phyloP scores from a whole-genome alignment of 2,329 filamentous ascomycete species.

The Phyllosticta citribraziliensis region DNA sequence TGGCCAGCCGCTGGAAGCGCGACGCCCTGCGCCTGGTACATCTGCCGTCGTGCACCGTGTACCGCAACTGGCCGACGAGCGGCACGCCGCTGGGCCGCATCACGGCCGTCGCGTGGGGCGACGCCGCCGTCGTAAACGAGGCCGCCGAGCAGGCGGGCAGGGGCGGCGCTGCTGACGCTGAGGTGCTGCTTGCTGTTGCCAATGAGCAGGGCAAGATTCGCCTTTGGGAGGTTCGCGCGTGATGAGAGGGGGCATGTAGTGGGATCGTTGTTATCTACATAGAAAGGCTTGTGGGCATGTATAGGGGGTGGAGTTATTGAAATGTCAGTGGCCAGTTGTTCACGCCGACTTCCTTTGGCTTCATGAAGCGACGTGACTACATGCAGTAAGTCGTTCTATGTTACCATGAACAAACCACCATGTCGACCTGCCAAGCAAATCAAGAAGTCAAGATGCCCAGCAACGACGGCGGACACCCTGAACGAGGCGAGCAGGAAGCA shows the following conservation, averaged over 20 bases:
- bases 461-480: too few relatives aligned
- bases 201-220: constrained; percentile 84
- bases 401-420: too few relatives aligned
- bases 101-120: constrained; percentile 44
- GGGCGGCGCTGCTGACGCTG: constrained; percentile 16
- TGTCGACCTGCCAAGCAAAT: too few relatives aligned
- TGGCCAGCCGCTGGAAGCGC: constrained; percentile 78
- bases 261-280: too few relatives aligned
- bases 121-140: constrained; percentile 36
- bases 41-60: constrained; percentile 84
- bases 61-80: constrained; percentile 91
- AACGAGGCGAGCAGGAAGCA: too few relatives aligned
- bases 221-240: constrained; percentile 59
- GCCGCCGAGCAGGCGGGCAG: constrained; percentile 34
- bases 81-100: constrained; percentile 82
- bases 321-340: too few relatives aligned
- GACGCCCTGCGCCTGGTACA: constrained; percentile 83
- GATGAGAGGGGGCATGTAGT: not conserved
- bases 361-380: too few relatives aligned
- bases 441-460: too few relatives aligned
- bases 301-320: too few relatives aligned
- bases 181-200: constrained; percentile 61
- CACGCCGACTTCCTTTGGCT: too few relatives aligned
- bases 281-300: too few relatives aligned
- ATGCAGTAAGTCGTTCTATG: too few relatives aligned